Conservation (phyloP, 257 asterid species). For the Solanum peruvianum region DNA sequence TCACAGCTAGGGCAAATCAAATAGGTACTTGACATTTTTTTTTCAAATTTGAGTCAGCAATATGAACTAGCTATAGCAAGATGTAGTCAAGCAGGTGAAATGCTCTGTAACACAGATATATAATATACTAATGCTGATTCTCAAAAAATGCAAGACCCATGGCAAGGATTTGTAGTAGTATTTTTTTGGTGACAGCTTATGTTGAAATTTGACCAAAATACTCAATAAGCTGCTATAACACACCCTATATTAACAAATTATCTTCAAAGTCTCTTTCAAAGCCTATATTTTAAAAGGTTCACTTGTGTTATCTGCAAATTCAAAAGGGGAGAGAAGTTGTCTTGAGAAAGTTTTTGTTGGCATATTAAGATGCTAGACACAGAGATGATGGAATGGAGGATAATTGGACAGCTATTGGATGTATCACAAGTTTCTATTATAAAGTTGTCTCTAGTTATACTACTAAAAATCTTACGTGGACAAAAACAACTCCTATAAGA, state of each 20-base stretch:
- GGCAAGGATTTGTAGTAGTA: neutral
- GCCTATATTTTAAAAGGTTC: neutral
- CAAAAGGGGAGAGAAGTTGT: neutral
- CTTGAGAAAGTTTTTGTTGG: neutral
- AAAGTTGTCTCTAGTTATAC: neutral
- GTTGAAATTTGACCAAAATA: neutral
- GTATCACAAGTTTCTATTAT: neutral
- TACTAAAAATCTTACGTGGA: neutral
- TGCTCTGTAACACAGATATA: neutral
- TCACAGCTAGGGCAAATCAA: neutral
- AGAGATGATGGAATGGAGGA: neutral
- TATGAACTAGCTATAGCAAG: neutral
- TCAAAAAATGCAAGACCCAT: neutral
- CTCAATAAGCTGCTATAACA: neutral
- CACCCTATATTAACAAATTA: neutral
- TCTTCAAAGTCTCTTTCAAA: neutral
- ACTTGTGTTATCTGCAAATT: neutral
- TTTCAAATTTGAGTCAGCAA: neutral
- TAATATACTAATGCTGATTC: neutral
- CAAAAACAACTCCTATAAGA: neutral
- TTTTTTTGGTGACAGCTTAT: neutral
- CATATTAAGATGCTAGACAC: neutral
- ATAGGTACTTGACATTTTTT: neutral
- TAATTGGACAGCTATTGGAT: neutral
- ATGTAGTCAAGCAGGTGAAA: neutral